A percentile compares a stretch with the other conserved stretches of the same genome.
phyloP scores from a whole-genome alignment of 306 rosid genomes.

The Medicago truncatula region MtrunA17r5.0-ANR NC_053046.1:34716501-34717000 shows the following conservation, averaged over 20 bases:
- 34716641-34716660: constrained; percentile 71
- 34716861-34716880: constrained; percentile 91
- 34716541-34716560: constrained; percentile 81
- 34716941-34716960: constrained; percentile 73
- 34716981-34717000: constrained; percentile 72
- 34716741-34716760: constrained; percentile 84
- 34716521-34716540: constrained; percentile 80
- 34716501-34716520: constrained; percentile 74
- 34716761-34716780: constrained; percentile 83
- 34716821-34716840: constrained; percentile 79
- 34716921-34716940: constrained; percentile 87
- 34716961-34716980: constrained; percentile 87
- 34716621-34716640: constrained; percentile 80
- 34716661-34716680: constrained; percentile 86
- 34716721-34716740: constrained; percentile 75
- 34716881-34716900: constrained; percentile 65
- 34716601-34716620: constrained; percentile 73
- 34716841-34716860: constrained; percentile 74
- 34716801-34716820: constrained; percentile 80
- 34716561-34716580: constrained; percentile 91
- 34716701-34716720: constrained; percentile 79
- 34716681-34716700: constrained; percentile 81
- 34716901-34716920: constrained; percentile 84
- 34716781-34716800: constrained; percentile 83
- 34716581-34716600: constrained; percentile 74